Base-by-base conservation (phyloP, 768 basidiomycete species). In the Psilocybe azurescens region DNA sequence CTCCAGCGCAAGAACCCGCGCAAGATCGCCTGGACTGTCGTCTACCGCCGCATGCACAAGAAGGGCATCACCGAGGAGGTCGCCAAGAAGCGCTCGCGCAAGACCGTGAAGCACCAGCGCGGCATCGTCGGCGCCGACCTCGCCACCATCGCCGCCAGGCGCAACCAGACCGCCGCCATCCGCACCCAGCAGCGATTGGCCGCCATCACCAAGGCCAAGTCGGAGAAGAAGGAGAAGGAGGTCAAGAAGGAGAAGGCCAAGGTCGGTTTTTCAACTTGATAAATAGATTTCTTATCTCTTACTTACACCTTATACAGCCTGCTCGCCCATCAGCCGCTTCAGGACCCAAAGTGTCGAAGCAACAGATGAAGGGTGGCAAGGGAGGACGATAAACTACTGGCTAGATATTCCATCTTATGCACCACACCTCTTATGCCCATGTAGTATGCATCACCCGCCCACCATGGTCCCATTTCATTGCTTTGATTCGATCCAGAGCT, bases 11-110 rank as follows among this genome's bases (percentile, higher is more conserved):
- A 99, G 85, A 99, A 99, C 86, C 97, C 97, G 56, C 94, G 97
- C 76, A 99, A 99, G 88, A 95, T 99, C 81, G 91, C 97, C 66
- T 99, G 97, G 97, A 99, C 97, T 41, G 80, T 83, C 71, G 87
- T 91, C 64, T 97, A 92, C 86, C 91, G 94, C 67, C 91, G 95
- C 71, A 94, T 97, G 90, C 97, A 99, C 89, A 97, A 97, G 89
- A 99, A 99, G 89, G 97, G 97, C 77, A 88, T 99, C 78, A 95
- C 95, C 54, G 97, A 99, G 82, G 97, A 99, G 80, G 92, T 96
- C 56, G 95, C 95, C 72, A 99, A 99, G 94, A 98, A 97, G 84
- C 91, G 97, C 67, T 92, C 93, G 54, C 93, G 96, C 79, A 89
- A 90, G 79, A 95, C 94, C 66, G 94, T 99, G 74, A 99, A 99